Conservation (phyloP, 2,329 filamentous ascomycete species). For the Dichotomopilus funicola region DNA sequence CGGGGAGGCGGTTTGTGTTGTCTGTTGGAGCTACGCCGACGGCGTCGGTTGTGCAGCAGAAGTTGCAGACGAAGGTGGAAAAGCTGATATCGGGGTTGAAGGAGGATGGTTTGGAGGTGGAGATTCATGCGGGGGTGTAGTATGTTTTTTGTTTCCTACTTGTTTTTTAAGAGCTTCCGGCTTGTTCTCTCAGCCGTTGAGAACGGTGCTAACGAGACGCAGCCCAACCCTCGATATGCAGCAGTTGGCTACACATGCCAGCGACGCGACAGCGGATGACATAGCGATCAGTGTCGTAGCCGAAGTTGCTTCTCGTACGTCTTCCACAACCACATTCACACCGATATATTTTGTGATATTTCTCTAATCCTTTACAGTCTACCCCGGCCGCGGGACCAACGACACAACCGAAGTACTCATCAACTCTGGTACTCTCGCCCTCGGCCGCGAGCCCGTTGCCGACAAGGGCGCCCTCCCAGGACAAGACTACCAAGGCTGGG, state of each 20-base stretch:
- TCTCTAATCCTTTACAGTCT: constrained; percentile 34
- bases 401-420: constrained; percentile 58
- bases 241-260: constrained; percentile 66
- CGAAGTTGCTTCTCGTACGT: constrained; percentile 45
- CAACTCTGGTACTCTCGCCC: constrained; percentile 60
- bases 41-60: constrained; percentile 57
- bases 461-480: constrained; percentile 32
- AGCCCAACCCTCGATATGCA: constrained; percentile 74
- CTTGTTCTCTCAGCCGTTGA: not conserved
- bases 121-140: constrained; percentile 25
- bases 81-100: constrained; percentile 34
- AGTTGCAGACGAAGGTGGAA: constrained; percentile 10
- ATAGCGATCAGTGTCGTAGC: constrained; percentile 64
- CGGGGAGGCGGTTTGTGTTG: constrained; percentile 40
- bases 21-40: constrained; percentile 75
- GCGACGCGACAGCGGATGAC: constrained; percentile 44
- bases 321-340: not conserved
- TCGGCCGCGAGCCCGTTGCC: constrained; percentile 67
- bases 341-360: too few species aligned
- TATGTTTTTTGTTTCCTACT: constrained; percentile 6
- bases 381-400: constrained; percentile 48
- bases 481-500: constrained; percentile 61
- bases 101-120: constrained; percentile 21
- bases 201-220: constrained; percentile 32
- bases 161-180: not conserved